Evolutionary conservation across 169 alveolate species (phyloP).

Genomic region (Pseudocohnilembus persalinus): DNA sequence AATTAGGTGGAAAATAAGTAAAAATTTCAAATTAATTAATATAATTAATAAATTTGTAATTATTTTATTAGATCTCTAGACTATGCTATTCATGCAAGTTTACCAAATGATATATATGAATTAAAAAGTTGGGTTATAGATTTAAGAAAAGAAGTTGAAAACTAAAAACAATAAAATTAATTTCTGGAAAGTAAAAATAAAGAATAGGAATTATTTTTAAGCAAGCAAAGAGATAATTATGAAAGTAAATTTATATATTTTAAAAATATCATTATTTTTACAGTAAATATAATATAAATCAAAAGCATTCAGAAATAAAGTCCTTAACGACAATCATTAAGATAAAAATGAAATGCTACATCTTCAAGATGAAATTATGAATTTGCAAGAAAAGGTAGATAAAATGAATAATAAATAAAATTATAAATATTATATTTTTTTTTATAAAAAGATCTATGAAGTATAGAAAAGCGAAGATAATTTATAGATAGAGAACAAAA

Average conservation of each 20-base stretch:
- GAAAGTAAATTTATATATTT: neutral
- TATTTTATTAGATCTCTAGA: neutral
- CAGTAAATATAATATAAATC: too few relatives aligned
- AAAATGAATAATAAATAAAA: too few relatives aligned
- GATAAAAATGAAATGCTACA: neutral
- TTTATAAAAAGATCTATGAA: neutral
- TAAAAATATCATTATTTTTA: too few relatives aligned
- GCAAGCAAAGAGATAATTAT: neutral
- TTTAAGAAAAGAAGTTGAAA: neutral
- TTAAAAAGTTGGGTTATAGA: neutral
- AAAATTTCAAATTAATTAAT: too few relatives aligned
- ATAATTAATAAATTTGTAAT: too few relatives aligned
- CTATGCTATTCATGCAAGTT: neutral
- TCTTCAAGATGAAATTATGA: neutral
- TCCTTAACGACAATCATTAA: neutral
- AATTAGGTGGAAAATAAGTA: too few relatives aligned
- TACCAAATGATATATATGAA: neutral
- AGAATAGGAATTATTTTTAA: neutral
- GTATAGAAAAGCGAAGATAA: neutral
- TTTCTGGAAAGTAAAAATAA: neutral
- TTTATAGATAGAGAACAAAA: neutral
- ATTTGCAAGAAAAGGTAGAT: neutral
- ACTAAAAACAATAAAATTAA: too few relatives aligned
- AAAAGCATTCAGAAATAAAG: neutral
- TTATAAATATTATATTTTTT: too few relatives aligned